Base-by-base conservation (phyloP, 257 asterid species). In the Haberlea rhodopensis region DNA sequence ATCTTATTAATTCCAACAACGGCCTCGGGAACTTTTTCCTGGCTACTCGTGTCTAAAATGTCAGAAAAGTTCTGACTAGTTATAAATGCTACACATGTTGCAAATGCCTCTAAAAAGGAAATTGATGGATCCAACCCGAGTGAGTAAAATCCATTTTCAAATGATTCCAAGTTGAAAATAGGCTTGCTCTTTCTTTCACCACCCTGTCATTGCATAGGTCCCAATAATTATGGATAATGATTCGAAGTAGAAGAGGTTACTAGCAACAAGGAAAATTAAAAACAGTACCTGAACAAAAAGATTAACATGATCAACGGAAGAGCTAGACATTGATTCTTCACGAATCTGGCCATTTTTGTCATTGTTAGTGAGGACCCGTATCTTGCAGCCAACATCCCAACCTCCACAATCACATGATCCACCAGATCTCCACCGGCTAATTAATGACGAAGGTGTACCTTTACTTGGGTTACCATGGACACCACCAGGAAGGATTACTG, bases 371-470 rank as follows among this genome's bases (percentile, higher is more conserved):
- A 94, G 96, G 52, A 94, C 58, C 59, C 79, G 81, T 48, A 94
- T 83, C 84, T 84, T 87, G 91, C 99, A 94, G 66, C 99, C 99
- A 1, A 84, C 76, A 65, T 94, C 99, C 99, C 99, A 94, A 22
- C 99, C 99, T 69, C 95, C 99, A 75, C 99, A 94, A 73, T 94
- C 99, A 73, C 99, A 94, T 7, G 67, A 71, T 73, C 97, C 99
- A 43, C 92, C 84, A 37, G 88, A 82, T 79, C 73, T 81, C 97
- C 97, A 89, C 60, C 99, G 76, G 70, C 75, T 75, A 51, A 90
- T 78, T 58, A 94, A 77, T 0, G 97, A 82, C 0, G 97, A 84
- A 53, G 97, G 97, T 9, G 79, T 71, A 16, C 95, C 90, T 67
- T 73, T 76, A 53, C 46, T 73, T 58, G 97, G 97, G 53, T 69